Base-by-base conservation (phyloP, 345 rosid species). In the Pugionium cornutum region DNA sequence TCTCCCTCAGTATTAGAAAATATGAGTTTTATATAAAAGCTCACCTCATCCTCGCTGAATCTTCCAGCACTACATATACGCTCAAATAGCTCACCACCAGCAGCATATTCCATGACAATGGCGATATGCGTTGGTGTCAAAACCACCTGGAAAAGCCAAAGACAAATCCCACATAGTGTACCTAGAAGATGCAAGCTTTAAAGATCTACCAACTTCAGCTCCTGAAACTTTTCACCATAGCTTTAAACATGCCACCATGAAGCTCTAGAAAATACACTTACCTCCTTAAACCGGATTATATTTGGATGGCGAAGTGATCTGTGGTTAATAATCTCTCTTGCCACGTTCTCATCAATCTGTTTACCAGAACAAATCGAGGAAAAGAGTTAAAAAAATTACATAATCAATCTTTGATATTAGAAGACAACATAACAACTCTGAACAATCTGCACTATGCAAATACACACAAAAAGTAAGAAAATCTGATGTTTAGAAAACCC, bases 281-380 rank as follows among this genome's bases (percentile, higher is more conserved):
- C 96, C 86, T 89, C 96, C 78, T 82, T 89, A 74, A 89, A 89
- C 71, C 91, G 82, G 65, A 89, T 86, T 60, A 89, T 89, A 74
- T 89, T 89, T 1, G 94, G 94, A 76, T 89, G 96, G 49, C 87
- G 80, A 31, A 85, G 83, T 35, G 91, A 85, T 76, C 80, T 81
- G 62, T 89, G 96, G 67, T 89, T 89, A 10, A 87, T 89, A 34
- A 89, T 89, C 76, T 89, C 96, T 75, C 96, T 83, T 3, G 83
- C 85, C 53, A 87, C 94, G 62, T 89, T 87, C 76, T 85, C 96
- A 76, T 89, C 96, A 59, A 89, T 87, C 96, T 89, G 68, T 58
- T 52, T 0, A 74, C 59, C 61, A 45, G 45, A 55, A 18, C 30
- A 66, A 65, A 32, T 62, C 46, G 44, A 56, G 33, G 7, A 7